Percentiles rank a stretch among this genome's conserved stretches.
Evolutionary conservation across 176 grass and related monocot species (phyloP).

Genomic region (Carex scoparia): DNA sequence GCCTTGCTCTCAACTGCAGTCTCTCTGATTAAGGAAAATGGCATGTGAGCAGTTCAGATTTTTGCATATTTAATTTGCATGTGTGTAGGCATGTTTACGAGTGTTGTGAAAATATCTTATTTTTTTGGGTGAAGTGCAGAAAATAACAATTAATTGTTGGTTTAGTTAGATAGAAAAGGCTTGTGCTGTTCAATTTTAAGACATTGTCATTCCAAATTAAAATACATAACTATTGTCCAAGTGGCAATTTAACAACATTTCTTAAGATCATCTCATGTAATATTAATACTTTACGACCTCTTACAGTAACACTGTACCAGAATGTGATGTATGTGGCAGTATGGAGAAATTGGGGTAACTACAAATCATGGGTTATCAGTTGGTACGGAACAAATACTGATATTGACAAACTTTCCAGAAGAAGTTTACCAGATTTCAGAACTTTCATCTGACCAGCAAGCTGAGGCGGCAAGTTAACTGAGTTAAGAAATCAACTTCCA

Average conservation of each 20-base stretch:
- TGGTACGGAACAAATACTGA: background rate
- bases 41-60: too few species aligned
- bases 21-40: too few species aligned
- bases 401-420: background rate
- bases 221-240: background rate
- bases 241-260: background rate
- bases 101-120: too few species aligned
- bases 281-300: background rate
- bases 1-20: too few species aligned
- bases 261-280: background rate
- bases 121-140: too few species aligned
- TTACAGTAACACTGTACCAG: background rate
- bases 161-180: too few species aligned
- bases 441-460: constrained; percentile 38
- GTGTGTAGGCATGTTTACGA: too few species aligned
- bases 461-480: too few species aligned
- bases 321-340: background rate
- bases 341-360: too few species aligned
- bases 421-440: constrained; percentile 37
- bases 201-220: background rate
- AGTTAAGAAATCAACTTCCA: too few species aligned
- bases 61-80: too few species aligned
- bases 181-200: background rate
- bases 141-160: too few species aligned
- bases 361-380: background rate